Percentiles rank a stretch among this genome's conserved stretches.
These are phyloP conservation scores for Populus alba DNA, from an alignment of 345 rosid species.

Conservation along the genomic window DNA sequence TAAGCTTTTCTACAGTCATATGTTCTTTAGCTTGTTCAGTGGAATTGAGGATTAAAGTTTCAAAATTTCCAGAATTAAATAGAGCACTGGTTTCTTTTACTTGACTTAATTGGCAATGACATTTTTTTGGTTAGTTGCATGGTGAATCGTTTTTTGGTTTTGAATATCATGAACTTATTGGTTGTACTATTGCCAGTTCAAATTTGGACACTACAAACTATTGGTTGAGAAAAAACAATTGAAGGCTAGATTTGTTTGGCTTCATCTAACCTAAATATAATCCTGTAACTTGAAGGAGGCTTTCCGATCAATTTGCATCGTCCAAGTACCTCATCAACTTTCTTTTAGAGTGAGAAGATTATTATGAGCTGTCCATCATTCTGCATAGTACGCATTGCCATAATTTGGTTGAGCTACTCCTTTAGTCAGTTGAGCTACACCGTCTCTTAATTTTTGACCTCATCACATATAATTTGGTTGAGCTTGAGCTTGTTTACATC, in stretches of 20 bases:
- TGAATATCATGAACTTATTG: background rate
- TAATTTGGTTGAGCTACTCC: background rate
- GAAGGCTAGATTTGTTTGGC: background rate
- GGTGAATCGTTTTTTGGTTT: background rate
- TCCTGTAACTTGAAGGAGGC: background rate
- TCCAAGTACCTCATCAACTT: background rate
- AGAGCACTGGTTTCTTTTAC: constrained; percentile 58
- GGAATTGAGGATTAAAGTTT: background rate
- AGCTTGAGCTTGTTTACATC: background rate
- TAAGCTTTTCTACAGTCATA: too few species aligned
- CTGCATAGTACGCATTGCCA: background rate
- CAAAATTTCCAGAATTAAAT: constrained; percentile 71
- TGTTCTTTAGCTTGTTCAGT: too few species aligned
- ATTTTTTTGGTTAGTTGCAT: constrained; percentile 31
- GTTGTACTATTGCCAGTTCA: background rate
- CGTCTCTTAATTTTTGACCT: background rate
- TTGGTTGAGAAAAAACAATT: background rate
- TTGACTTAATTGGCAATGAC: background rate
- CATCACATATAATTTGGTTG: background rate
- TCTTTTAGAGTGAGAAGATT: background rate
- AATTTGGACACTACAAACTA: too few species aligned
- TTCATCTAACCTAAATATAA: background rate
- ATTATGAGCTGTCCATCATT: too few species aligned
- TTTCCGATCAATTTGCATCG: background rate
- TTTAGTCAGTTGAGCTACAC: too few species aligned